Evolutionary conservation across 192 early-diverging fungal species (phyloP).

Genomic region (Backusella macrospora): DNA sequence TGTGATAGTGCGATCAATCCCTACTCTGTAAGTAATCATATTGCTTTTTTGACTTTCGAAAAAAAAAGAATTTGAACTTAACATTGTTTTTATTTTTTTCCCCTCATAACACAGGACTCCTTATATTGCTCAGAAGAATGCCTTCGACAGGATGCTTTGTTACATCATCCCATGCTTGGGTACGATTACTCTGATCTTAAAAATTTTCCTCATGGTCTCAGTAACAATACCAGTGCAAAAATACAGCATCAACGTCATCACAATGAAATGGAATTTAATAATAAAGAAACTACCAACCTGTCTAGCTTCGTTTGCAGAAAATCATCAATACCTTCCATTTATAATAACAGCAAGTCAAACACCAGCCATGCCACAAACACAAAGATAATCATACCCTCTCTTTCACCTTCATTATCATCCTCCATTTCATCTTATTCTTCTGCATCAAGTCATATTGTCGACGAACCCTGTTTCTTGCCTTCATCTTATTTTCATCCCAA

Average conservation of each 20-base stretch:
- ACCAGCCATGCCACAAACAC: neutral
- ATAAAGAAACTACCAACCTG: neutral
- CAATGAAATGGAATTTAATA: neutral
- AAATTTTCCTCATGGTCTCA: constrained; percentile 46
- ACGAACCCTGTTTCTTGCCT: neutral
- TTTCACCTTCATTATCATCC: neutral
- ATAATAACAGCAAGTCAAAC: neutral
- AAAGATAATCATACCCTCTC: constrained; percentile 16
- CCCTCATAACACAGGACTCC: constrained; percentile 26
- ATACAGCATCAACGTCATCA: neutral
- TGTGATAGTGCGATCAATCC: constrained; percentile 30
- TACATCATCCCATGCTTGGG: constrained; percentile 32
- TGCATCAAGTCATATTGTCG: neutral
- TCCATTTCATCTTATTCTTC: neutral
- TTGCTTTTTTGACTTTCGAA: neutral
- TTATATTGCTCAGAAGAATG: constrained; percentile 41
- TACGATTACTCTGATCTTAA: constrained; percentile 34
- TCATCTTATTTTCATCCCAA: constrained; percentile 7
- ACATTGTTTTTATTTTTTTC: neutral
- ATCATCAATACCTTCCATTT: constrained; percentile 9
- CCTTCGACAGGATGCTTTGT: constrained; percentile 30
- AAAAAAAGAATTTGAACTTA: neutral
- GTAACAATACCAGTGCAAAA: neutral
- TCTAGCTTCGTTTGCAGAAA: neutral
- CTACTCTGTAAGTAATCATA: constrained; percentile 22